Evolutionary conservation across 169 alveolate genomes (phyloP), one percentile per base, ranked within the genome.

Genomic region (Plasmodium inui): DNA sequence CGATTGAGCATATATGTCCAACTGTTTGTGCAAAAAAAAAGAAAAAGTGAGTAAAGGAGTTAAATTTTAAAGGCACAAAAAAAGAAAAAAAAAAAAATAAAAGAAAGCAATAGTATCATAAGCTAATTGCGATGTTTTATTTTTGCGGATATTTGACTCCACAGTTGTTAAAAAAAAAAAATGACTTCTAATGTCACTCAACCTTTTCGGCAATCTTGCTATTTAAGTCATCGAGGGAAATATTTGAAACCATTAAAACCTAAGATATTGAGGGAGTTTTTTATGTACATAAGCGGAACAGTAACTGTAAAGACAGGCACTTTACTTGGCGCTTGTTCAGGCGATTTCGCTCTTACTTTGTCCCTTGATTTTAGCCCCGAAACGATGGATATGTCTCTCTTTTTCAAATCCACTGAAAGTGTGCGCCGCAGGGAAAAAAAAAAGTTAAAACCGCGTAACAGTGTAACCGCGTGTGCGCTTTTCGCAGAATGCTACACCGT

Each of bases 341-440:
- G 37, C 37, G n/a, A 67, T 14, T 88, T 79, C 17, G 28, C 32
- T 67, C 94, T 81, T 79, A 97, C 95, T 92, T 97, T 97, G 91
- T 97, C 98, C 67, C 98, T 92, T 19, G 98, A 96, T 67, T 97
- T 97, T 39, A 96, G 97, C n/a, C 99, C 99, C 28, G 96, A 96
- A 39, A 95, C 96, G 22, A 97, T 90, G 6, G 96, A 82, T 12
- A 97, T 95, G 78, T 96, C 98, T 41, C 98, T 92, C 84, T 95
- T 96, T 92, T 97, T 97, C 92, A 97, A 28, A 2, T 96, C 88
- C 61, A 97, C 97, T 96, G 76, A 46, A 67, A 50, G 37, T 26
- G 34, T 32, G 34, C 32, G 30, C 17, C 50, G 19, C 7, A 83
- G 41, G 28, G 37, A 73, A 22, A 78, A n/a, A 32, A 37, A 61